phyloP scores from a whole-genome alignment of 495 filamentous ascomycete species.

The Aspergillus cristatus region DNA sequence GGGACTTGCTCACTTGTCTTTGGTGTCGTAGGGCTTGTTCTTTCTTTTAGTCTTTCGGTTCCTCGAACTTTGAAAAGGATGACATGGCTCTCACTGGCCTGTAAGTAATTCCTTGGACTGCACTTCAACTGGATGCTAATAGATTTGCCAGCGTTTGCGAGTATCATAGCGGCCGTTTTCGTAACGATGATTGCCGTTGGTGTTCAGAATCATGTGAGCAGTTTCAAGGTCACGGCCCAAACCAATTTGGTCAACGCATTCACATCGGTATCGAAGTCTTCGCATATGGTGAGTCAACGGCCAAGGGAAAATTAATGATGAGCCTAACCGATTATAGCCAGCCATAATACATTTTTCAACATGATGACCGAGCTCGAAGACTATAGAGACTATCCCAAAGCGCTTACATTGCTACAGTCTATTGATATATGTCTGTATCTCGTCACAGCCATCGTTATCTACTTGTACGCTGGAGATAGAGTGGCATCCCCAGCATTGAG shows the following conservation, averaged over 20 bases:
- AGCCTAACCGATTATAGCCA: constrained; percentile 22
- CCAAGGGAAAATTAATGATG: background rate
- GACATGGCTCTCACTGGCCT: constrained; percentile 48
- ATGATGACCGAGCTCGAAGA: constrained; percentile 62
- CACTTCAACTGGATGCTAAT: constrained; percentile 17
- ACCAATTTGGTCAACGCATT: constrained; percentile 15
- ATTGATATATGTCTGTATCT: constrained; percentile 53
- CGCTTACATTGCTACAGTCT: constrained; percentile 45
- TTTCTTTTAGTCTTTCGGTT: constrained; percentile 50
- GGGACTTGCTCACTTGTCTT: constrained; percentile 55
- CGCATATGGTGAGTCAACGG: constrained; percentile 14
- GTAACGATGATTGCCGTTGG: constrained; percentile 56
- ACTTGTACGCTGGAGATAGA: constrained; percentile 50
- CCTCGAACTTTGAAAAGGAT: constrained; percentile 49
- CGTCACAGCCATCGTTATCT: constrained; percentile 33
- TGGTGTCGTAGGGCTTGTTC: constrained; percentile 45
- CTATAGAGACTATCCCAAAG: constrained; percentile 48
- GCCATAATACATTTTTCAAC: constrained; percentile 55
- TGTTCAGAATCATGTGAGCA: constrained; percentile 15
- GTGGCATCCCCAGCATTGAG: constrained; percentile 59
- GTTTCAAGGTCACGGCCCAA: background rate
- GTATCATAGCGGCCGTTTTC: constrained; percentile 53
- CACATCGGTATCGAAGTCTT: constrained; percentile 24
- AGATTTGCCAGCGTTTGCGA: constrained; percentile 44
- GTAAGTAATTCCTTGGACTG: constrained; percentile 7